A percentile compares a stretch with the other conserved stretches of the same genome.
These are phyloP conservation scores for Naematelia encephala DNA, from an alignment of 768 basidiomycete genomes.

Conservation along the genomic window DNA sequence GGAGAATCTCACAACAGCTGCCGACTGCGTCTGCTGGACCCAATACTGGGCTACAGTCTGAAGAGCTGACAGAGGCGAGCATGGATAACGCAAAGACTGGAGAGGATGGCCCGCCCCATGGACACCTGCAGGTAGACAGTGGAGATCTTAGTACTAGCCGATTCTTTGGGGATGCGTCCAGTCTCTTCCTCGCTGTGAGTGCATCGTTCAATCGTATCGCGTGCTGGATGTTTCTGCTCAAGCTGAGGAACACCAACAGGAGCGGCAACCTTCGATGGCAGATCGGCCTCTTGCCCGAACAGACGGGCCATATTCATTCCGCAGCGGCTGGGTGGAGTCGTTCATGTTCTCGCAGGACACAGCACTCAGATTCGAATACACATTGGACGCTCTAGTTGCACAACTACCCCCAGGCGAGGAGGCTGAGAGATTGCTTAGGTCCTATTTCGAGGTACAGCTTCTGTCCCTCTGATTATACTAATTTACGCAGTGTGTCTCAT, in stretches of 20 bases:
- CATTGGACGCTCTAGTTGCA: slow-evolving; percentile 4
- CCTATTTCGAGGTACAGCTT: slow-evolving; percentile 11
- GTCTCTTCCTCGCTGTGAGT: slow-evolving; percentile 19
- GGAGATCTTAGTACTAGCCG: slow-evolving; percentile 10
- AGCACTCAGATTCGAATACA: slow-evolving; percentile 3
- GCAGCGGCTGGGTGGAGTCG: slow-evolving; percentile 16
- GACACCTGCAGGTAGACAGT: slow-evolving; percentile 9
- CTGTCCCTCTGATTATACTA: neutral
- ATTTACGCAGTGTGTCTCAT: slow-evolving; percentile 17
- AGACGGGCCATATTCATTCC: slow-evolving; percentile 2
- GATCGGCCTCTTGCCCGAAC: neutral
- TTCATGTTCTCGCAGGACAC: slow-evolving; percentile 16
- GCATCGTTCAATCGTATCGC: neutral
- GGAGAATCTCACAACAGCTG: no score
- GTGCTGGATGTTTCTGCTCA: neutral
- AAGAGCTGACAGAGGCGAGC: no score
- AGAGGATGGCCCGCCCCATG: slow-evolving; percentile 4
- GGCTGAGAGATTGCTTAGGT: slow-evolving; percentile 4
- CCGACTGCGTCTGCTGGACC: no score
- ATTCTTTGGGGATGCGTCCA: slow-evolving; percentile 24
- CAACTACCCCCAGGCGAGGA: slow-evolving; percentile 12
- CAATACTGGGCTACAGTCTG: no score
- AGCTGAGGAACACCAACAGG: neutral
- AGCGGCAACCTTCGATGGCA: neutral
- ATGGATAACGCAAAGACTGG: no score